Evolutionary conservation across 208 protist species (phyloP), one percentile per base, ranked within the genome.

Genomic region (Wallacemonas rigidus): DNA sequence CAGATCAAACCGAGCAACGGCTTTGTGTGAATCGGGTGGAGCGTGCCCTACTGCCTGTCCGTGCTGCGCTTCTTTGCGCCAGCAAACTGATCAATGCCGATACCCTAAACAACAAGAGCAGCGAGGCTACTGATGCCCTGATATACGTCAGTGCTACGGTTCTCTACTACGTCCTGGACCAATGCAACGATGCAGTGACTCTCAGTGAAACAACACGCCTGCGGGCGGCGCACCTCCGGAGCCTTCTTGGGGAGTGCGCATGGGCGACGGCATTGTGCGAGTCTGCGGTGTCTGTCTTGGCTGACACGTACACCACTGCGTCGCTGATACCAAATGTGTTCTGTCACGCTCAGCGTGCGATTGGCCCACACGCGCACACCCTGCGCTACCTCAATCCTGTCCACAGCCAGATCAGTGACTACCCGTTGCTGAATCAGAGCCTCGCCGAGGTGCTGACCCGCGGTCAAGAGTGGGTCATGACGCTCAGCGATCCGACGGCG

Each of bases 161-260:
- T 44, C 70, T 95, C 12, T 87, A 86, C 67, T 93, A 92, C 76
- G 70, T 94, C 9, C 68, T 95, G 41, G 92, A 95, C 17, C 92
- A 96, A 72, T 88, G 76, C 76, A 71, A 57, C 11, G 92, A 95
- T 75, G 86, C 80, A 54, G 71, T 89, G 51, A 7, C 15, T 9
- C 60, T 65, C 64, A 80, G 9, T 72, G 73, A 38, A 56, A 81
- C 53, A 61, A 56, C 15, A 40, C 87, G 56, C 45, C 60, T n/a
- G 64, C 54, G 50, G 26, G 57, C 3, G 72, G 77, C 11, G 50
- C 11, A n/a, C 36, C 63, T 17, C 81, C 77, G 53, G 3, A 77
- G 41, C 61, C 58, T 15, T 48, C 43, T 47, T 67, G 45, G 60
- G 64, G 68, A 15, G 50, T 53, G 41, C 7, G 60, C 44, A 26